These are phyloP conservation scores for Musa schizocarpa DNA, from an alignment of 176 grass and related monocot genomes.

Conservation along the genomic window DNA sequence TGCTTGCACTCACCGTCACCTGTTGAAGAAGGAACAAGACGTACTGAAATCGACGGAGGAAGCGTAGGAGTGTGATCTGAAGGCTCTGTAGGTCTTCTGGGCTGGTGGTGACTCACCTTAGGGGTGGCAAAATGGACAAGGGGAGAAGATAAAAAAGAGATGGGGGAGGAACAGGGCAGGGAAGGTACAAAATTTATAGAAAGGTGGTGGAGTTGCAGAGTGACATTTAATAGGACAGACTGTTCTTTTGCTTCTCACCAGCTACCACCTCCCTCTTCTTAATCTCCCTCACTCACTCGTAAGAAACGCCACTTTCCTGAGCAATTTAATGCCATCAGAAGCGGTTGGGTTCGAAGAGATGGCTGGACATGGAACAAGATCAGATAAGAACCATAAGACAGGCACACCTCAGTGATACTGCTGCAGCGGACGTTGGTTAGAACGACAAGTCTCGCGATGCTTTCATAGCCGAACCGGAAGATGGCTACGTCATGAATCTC, in stretches of 20 bases:
- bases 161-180: background rate
- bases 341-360: slow-evolving; percentile 31
- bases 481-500: background rate
- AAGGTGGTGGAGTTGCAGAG: slow-evolving; percentile 31
- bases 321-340: slow-evolving; percentile 60
- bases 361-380: background rate
- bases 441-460: too few species aligned
- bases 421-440: background rate
- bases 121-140: too few species aligned
- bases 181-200: slow-evolving; percentile 5
- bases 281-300: background rate
- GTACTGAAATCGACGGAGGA: background rate
- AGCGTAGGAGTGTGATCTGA: background rate
- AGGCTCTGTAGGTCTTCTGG: background rate
- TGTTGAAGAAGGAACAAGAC: slow-evolving; percentile 5
- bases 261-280: slow-evolving; percentile 4
- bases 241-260: background rate
- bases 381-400: background rate
- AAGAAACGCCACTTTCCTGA: background rate
- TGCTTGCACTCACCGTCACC: background rate
- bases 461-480: background rate
- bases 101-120: too few species aligned
- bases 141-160: background rate
- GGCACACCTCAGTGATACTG: background rate
- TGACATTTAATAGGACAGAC: slow-evolving; percentile 38